Evolutionary conservation across 345 rosid species (phyloP), one percentile per base, ranked within the genome.

Genomic region (Melaleuca quinquenervia): DNA sequence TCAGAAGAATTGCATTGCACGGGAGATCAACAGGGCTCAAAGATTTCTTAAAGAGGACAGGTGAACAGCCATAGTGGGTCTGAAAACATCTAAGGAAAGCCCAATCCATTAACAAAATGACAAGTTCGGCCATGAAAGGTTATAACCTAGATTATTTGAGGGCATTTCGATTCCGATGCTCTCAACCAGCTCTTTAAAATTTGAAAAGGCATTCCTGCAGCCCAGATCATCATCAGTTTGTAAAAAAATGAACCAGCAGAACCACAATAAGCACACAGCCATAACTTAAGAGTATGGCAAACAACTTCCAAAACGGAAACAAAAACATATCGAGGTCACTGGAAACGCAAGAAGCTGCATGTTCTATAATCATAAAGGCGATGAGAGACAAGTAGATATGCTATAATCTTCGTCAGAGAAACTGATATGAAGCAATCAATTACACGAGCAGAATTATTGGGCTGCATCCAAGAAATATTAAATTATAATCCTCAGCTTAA

Each of bases 101-200:
- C 54, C 27, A n/a, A 64, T n/a, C 56, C 26, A 49, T 52, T 82
- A 36, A 85, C 52, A 90, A 76, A 56, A 82, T 51, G 84, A 88
- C 55, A 89, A 82, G 80, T 82, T 82, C 50, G 89, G 87, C 86
- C 90, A 88, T 85, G 88, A 92, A 90, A 89, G 92, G 90, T 90
- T 86, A 86, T 91, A 87, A 92, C 94, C 93, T 92, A 93, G 88
- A 90, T 82, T 70, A 62, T 86, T 91, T 89, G 93, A 89, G 90
- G 91, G 89, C 90, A 91, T 88, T 87, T 87, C 55, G 88, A 84
- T 86, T 89, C 91, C 84, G 87, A 85, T 87, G 90, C 89, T 91
- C 91, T 91, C 93, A 90, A 92, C 89, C 94, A 90, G 92, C 94
- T 89, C 92, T 91, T 84, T 92, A 89, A 90, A 90, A 91, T 87